These are phyloP conservation scores for Conringia planisiliqua DNA, from an alignment of 345 rosid genomes.

Conservation along the genomic window DNA sequence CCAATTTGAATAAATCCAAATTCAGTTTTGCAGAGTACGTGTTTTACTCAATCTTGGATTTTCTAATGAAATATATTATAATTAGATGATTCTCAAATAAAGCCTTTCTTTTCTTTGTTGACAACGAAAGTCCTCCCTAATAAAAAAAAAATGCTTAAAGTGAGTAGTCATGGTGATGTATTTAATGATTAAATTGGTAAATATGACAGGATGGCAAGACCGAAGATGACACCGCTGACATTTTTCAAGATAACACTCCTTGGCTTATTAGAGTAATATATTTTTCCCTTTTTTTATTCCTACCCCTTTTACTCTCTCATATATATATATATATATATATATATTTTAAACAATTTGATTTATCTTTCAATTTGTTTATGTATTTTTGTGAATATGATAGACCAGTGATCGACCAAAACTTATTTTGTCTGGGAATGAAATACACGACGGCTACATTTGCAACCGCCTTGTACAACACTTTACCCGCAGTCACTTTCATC, in stretches of 20 bases:
- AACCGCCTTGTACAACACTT: constrained; percentile 68
- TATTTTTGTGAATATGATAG: constrained; percentile 33
- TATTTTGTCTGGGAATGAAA: constrained; percentile 75
- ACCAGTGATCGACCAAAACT: constrained; percentile 87
- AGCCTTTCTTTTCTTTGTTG: background rate
- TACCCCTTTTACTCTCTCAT: background rate
- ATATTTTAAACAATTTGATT: background rate
- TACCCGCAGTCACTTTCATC: constrained; percentile 80
- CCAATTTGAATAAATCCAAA: background rate
- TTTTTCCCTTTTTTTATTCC: background rate
- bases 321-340: too few species aligned
- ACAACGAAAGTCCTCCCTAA: background rate
- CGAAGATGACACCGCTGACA: constrained; percentile 65
- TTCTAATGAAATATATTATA: background rate
- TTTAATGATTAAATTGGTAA: background rate
- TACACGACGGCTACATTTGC: constrained; percentile 84
- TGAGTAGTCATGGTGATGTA: background rate
- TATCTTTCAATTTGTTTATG: background rate
- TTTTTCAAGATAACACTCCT: constrained; percentile 61
- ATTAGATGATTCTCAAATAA: background rate
- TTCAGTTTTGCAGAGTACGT: background rate
- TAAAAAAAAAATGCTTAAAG: background rate
- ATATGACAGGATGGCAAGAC: constrained; percentile 54
- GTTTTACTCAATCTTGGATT: background rate
- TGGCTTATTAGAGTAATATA: constrained; percentile 63